Conservation (phyloP, 192 early-diverging fungal genomes). For the Jimgerdemannia flammicorona region DNA sequence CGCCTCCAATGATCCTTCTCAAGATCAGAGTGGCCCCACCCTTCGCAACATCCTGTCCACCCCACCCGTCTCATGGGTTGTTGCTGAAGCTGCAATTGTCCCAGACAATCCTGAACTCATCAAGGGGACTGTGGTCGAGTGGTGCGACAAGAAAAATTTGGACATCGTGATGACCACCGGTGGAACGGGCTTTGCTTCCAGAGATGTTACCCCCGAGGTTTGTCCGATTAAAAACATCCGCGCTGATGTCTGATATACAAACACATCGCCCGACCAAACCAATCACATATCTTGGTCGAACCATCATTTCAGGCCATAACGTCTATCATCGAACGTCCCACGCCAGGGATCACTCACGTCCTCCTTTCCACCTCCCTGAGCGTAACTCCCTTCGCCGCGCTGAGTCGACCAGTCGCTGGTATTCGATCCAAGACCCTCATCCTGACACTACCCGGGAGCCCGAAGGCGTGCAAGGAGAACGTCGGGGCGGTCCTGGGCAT, state of each 20-base stretch:
- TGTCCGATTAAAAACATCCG: neutral
- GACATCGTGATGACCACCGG: slow-evolving; percentile 82
- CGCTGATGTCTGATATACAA: neutral
- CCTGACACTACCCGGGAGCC: slow-evolving; percentile 87
- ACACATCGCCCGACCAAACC: neutral
- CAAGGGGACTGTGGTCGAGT: slow-evolving; percentile 39
- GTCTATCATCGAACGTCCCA: slow-evolving; percentile 64
- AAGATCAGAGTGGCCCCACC: slow-evolving; percentile 65
- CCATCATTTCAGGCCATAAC: slow-evolving; percentile 44
- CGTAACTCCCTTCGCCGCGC: slow-evolving; percentile 87
- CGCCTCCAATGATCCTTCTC: slow-evolving; percentile 39
- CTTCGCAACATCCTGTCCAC: slow-evolving; percentile 35
- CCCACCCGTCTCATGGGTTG: slow-evolving; percentile 34
- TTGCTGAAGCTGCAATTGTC: slow-evolving; percentile 29
- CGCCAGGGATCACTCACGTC: slow-evolving; percentile 73
- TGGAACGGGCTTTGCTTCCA: slow-evolving; percentile 87
- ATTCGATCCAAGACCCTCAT: slow-evolving; percentile 59
- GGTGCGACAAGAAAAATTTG: slow-evolving; percentile 44
- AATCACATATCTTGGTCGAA: no score
- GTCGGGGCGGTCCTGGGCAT: slow-evolving; percentile 66
- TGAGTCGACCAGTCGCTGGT: slow-evolving; percentile 76
- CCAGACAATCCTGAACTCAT: slow-evolving; percentile 56
- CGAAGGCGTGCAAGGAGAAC: slow-evolving; percentile 84
- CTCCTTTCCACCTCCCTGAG: slow-evolving; percentile 72
- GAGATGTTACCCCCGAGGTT: slow-evolving; percentile 89